Evolutionary conservation across 2,329 filamentous ascomycete species (phyloP).

Genomic region (Epichloe uncinata): DNA sequence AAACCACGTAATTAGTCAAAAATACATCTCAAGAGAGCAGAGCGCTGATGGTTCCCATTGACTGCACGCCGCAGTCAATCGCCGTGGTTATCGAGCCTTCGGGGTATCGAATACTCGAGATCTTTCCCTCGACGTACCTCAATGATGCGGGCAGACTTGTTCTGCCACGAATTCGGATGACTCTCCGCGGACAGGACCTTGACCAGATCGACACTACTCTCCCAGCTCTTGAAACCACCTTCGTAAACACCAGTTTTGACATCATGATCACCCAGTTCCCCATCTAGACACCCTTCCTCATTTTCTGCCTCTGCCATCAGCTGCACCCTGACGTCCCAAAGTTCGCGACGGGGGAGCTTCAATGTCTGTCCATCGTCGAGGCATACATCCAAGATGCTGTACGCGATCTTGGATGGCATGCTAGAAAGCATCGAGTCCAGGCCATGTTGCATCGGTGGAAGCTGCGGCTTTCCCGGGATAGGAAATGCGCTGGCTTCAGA

Average conservation of each 20-base stretch:
- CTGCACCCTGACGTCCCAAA: conserved; percentile 72
- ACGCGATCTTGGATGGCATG: conserved; percentile 64
- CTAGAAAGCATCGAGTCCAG: conserved; percentile 36
- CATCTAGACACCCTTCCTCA: conserved; percentile 19
- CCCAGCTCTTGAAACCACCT: conserved; percentile 83
- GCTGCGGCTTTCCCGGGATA: conserved; percentile 45
- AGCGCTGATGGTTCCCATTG: not conserved
- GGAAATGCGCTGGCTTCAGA: conserved; percentile 39
- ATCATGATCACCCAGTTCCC: conserved; percentile 53
- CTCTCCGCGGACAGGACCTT: conserved; percentile 43
- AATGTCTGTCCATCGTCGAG: conserved; percentile 40
- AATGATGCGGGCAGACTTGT: conserved; percentile 30
- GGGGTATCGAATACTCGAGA: not conserved
- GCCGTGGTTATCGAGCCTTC: too few relatives aligned
- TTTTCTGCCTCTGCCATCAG: conserved; percentile 60
- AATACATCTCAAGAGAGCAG: not conserved
- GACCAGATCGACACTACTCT: conserved; percentile 69
- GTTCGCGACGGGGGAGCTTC: conserved; percentile 55
- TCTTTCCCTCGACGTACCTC: conserved; percentile 33
- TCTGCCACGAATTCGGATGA: conserved; percentile 19
- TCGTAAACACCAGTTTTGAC: conserved; percentile 75
- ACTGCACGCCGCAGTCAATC: not conserved
- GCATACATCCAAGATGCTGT: conserved; percentile 45
- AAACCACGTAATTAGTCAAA: conserved; percentile 9
- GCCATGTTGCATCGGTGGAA: conserved; percentile 39